Conservation (phyloP, 2,329 filamentous ascomycete genomes). For the Aspergillus sp. region DNA sequence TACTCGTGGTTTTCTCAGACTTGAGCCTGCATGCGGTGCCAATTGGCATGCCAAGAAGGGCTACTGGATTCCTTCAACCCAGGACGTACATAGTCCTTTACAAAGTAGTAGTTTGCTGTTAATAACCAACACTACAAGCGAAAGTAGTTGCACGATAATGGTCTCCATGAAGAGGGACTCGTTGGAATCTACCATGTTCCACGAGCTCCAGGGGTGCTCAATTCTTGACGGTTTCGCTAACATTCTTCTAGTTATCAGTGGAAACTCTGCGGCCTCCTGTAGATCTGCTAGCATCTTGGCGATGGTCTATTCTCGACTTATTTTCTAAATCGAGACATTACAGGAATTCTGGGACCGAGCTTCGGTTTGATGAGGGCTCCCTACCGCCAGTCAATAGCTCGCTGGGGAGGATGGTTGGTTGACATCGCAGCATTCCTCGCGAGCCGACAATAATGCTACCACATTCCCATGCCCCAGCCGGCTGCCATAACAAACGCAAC, state of each 20-base stretch:
- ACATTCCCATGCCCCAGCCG: conserved; percentile 31
- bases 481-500: conserved; percentile 34
- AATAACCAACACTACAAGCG: too few species aligned
- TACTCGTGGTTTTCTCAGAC: background rate
- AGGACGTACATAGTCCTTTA: too few species aligned
- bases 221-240: background rate
- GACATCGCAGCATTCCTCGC: conserved; percentile 34
- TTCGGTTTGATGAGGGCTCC: background rate
- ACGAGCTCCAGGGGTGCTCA: background rate
- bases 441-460: conserved; percentile 28
- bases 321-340: background rate
- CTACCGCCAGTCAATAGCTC: background rate
- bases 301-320: background rate
- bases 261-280: background rate
- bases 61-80: background rate
- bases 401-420: conserved; percentile 16
- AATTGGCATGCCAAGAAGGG: background rate
- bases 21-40: background rate
- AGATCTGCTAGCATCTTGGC: background rate
- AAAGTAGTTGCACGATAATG: background rate
- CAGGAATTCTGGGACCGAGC: background rate
- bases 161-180: background rate
- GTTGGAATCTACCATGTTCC: background rate
- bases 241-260: conserved; percentile 1
- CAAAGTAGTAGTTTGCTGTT: background rate